Base-by-base conservation (phyloP, 371 early-diverging fungal genomes). In the Funneliformis caledonium region DNA sequence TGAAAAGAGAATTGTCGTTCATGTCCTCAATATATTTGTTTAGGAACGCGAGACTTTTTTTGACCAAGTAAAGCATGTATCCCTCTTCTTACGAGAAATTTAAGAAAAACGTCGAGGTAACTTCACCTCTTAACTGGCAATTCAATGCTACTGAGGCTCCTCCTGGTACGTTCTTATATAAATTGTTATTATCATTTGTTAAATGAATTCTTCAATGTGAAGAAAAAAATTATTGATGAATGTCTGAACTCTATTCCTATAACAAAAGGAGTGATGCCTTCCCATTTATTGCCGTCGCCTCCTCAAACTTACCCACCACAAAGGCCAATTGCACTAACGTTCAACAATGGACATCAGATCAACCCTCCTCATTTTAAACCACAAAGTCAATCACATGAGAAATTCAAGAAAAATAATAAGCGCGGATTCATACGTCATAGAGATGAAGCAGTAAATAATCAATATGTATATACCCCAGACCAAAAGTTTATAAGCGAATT, bases 51-150 rank as follows among this genome's bases (percentile, higher is more conserved):
- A 14, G 56, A 48, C 56, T 8, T 12, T 62, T 22, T 65, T 37
- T 7, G 14, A 65, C 56, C 16, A 56, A 19, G 14, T 16, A 65
- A 65, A 37, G 33, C 37, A 65, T 65, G 67, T 65, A 65, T 65
- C 67, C 22, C 67, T 33, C 67, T 65, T 33, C 67, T 65, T 65
- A 31, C 33, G 67, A 65, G 37, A 65, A 65, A 33, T 65, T 33
- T 65, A 33, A 33, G 16, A 16, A 31, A 65, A 65, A 65, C 33
- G 67, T 37, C 37, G 37, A 65, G 11, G n/a, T 6, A 74, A 72
- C 22, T 43, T 56, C 56, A 52, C 11, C 74, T 16, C 22, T 48
- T 48, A 37, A 26, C 37, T 74, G 74, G 74, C 56, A 48, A 26
- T 31, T 50, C 12, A n/a, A 74, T 50, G 37, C 31, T 7, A 33